phyloP scores from a whole-genome alignment of 2,329 filamentous ascomycete species.

The Fusarium sp. region DNA sequence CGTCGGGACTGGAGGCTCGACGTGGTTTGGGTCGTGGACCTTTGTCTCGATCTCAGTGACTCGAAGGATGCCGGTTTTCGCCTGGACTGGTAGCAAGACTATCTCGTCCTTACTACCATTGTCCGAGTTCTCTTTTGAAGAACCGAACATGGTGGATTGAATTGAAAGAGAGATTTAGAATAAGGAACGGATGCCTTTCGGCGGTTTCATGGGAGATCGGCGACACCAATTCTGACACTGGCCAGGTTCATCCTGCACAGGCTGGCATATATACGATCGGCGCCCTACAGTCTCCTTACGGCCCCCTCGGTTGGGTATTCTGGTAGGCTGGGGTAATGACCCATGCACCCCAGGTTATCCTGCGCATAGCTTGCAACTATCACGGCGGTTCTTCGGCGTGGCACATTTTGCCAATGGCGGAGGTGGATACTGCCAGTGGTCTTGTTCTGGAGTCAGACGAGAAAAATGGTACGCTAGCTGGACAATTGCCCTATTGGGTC shows the following conservation, averaged over 20 bases:
- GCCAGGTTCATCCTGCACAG: slow-evolving; percentile 20
- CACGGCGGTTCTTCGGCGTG: slow-evolving; percentile 42
- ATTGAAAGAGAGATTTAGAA: neutral
- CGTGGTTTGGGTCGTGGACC: slow-evolving; percentile 21
- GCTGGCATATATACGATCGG: slow-evolving; percentile 34
- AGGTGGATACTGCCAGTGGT: slow-evolving; percentile 26
- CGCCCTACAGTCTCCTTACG: neutral
- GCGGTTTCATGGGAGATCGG: slow-evolving; percentile 29
- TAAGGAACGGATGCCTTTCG: slow-evolving; percentile 43
- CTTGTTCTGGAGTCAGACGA: slow-evolving; percentile 27
- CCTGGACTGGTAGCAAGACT: slow-evolving; percentile 31
- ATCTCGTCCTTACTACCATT: slow-evolving; percentile 43
- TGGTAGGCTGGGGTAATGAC: slow-evolving; percentile 29
- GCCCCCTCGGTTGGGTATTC: slow-evolving; percentile 16
- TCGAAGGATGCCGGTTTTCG: slow-evolving; percentile 34
- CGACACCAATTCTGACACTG: slow-evolving; percentile 19
- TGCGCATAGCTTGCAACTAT: slow-evolving; percentile 21
- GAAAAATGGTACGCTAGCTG: slow-evolving; percentile 23
- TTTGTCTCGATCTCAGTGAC: slow-evolving; percentile 42
- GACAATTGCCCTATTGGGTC: slow-evolving; percentile 21
- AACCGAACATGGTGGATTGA: slow-evolving; percentile 33
- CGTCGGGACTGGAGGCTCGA: slow-evolving; percentile 19
- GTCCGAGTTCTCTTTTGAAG: slow-evolving; percentile 29
- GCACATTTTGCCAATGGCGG: slow-evolving; percentile 25
- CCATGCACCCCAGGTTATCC: slow-evolving; percentile 43